phyloP scores from a whole-genome alignment of 2,329 filamentous ascomycete species.

The Aspergillus candidus region DNA sequence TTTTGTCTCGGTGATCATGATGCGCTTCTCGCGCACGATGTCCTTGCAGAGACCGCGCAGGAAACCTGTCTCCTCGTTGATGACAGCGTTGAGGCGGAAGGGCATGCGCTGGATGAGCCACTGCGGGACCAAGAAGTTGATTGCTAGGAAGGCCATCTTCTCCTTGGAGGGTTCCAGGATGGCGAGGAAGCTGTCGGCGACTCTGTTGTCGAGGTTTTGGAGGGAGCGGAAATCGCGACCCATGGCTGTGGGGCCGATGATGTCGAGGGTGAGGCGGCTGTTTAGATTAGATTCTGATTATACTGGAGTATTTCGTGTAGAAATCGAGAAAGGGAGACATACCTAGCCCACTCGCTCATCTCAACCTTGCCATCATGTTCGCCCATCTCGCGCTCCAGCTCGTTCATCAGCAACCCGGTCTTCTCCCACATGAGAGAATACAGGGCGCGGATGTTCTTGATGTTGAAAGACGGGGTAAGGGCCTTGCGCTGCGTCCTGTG shows the following conservation, averaged over 20 bases:
- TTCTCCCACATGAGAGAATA: constrained; percentile 36
- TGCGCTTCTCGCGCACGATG: constrained; percentile 30
- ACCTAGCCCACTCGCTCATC: constrained; percentile 32
- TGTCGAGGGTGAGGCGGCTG: constrained; percentile 50
- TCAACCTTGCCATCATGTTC: constrained; percentile 27
- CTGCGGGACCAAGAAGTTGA: constrained; percentile 44
- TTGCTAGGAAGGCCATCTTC: constrained; percentile 39
- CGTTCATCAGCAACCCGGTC: constrained; percentile 28
- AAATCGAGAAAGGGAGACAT: not conserved
- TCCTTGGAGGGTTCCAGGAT: constrained; percentile 45
- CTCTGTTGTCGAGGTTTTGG: constrained; percentile 45
- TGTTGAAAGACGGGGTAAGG: constrained; percentile 32
- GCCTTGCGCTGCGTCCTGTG: constrained; percentile 44
- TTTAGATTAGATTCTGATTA: not conserved
- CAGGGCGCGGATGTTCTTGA: constrained; percentile 32
- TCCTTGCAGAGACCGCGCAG: constrained; percentile 30
- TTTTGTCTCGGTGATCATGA: constrained; percentile 19
- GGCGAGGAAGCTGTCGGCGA: constrained; percentile 47
- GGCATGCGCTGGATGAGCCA: constrained; percentile 48
- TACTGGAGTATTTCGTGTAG: not conserved
- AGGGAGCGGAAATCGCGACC: constrained; percentile 52
- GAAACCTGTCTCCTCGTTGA: constrained; percentile 26
- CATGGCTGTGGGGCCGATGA: constrained; percentile 54
- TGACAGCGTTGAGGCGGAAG: constrained; percentile 26
- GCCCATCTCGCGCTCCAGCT: constrained; percentile 26